Evolutionary conservation across 805 yeast species (phyloP).

Genomic region (Ogataea saltuana): DNA sequence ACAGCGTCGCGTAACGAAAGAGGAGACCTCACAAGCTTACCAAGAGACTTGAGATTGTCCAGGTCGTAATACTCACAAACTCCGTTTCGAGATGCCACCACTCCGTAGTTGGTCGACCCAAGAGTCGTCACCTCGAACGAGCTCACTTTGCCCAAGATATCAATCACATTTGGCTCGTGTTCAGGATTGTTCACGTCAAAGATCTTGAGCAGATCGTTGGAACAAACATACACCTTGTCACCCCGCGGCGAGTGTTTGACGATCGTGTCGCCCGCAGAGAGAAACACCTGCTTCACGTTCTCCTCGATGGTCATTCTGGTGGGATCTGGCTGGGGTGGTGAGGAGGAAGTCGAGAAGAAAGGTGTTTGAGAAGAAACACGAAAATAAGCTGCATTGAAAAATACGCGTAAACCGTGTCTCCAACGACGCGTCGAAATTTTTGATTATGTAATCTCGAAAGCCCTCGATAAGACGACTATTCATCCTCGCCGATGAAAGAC

Average conservation of each 20-base stretch:
- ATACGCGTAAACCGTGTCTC: too few relatives aligned
- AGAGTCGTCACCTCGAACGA: slow-evolving; percentile 35
- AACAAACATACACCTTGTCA: slow-evolving; percentile 49
- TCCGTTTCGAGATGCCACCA: slow-evolving; percentile 45
- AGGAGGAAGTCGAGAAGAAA: not conserved
- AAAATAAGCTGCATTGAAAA: too few relatives aligned
- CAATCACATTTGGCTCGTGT: slow-evolving; percentile 61
- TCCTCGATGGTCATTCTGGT: slow-evolving; percentile 23
- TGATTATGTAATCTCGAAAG: too few relatives aligned
- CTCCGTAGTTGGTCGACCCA: slow-evolving; percentile 22
- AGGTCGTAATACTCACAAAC: slow-evolving; percentile 44
- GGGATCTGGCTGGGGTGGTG: not conserved
- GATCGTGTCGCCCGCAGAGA: slow-evolving; percentile 30
- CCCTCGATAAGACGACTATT: too few relatives aligned
- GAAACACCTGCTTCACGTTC: slow-evolving; percentile 33
- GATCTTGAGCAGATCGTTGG: slow-evolving; percentile 55
- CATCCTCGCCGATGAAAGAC: too few relatives aligned
- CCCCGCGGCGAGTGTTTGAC: slow-evolving; percentile 28
- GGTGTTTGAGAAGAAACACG: not conserved
- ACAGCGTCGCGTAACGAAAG: slow-evolving; percentile 52
- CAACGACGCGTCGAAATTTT: too few relatives aligned
- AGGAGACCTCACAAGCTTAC: slow-evolving; percentile 44
- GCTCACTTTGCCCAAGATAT: slow-evolving; percentile 48
- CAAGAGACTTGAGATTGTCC: slow-evolving; percentile 22
- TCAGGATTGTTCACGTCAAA: slow-evolving; percentile 49